Base-by-base conservation (phyloP, 139 green algal species). In the Volvox africanus region DNA sequence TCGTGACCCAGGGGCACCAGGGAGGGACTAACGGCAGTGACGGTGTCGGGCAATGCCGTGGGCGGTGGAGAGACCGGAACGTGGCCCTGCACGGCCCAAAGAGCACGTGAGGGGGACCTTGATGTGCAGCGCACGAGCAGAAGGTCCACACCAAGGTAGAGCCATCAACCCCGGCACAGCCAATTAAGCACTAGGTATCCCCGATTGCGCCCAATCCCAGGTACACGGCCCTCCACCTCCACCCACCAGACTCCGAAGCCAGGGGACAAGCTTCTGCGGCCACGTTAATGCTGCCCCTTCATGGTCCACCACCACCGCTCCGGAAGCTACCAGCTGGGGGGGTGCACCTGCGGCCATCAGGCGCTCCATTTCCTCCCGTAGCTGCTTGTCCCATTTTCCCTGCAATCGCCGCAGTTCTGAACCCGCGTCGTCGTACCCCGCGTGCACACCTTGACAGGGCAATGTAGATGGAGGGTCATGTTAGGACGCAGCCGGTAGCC, bases 221-320 rank as follows among this genome's bases (percentile, higher is more conserved):
- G 44, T 55, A 55, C 44, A 55, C 9, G 44, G 44, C 44, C 65
- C 65, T 28, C 65, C 21, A 26, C 65, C 65, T 12, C 36, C 36
- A 24, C 78, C 19, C 78, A 83, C 78, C 35, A 61, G 24, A 1
- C 76, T 61, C 76, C 24, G 76, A 33, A 62, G 76, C 76, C 33
- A 84, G 37, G 30, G 30, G 32, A 9, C 30, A 33, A 84, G 80
- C 85, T 83, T 71, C 37, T 75, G 20, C 44, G 69, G 85, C 85
- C 30, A 50, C 13, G 69, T 22, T 33, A 82, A 50, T n/a, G 50
- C 85, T 20, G 44, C 85, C 44, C 19, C 71, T 19, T 50, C 85
- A 50, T 89, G 68, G 28, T 89, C 84, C 36, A 71, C 61, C 37
- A 50, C 84, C 36, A 30, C 68, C 22, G 21, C 36, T 17, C 36